A percentile compares a stretch with the other conserved stretches of the same genome.
Conservation (phyloP, 805 yeast species). For the Scheffersomyces ergatensis region DNA sequence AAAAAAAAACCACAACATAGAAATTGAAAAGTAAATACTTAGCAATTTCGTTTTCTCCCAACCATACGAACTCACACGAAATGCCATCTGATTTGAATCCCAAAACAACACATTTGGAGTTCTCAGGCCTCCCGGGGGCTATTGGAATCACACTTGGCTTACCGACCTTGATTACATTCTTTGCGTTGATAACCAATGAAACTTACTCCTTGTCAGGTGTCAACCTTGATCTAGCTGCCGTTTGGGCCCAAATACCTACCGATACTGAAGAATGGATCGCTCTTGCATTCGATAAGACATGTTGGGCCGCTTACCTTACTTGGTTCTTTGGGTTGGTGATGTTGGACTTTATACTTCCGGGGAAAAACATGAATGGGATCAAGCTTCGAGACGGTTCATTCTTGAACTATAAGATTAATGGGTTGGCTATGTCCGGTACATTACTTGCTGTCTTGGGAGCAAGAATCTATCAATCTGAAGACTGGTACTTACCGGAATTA, state of each 20-base stretch:
- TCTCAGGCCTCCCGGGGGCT: slow-evolving; percentile 78
- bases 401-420: slow-evolving; percentile 79
- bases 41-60: no score
- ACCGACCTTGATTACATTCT: slow-evolving; percentile 58
- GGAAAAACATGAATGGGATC: slow-evolving; percentile 61
- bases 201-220: slow-evolving; percentile 51
- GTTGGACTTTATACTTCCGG: slow-evolving; percentile 62
- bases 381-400: slow-evolving; percentile 71
- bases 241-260: slow-evolving; percentile 35
- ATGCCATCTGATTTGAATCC: slow-evolving; percentile 55
- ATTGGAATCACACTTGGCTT: slow-evolving; percentile 60
- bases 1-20: no score
- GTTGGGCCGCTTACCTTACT: slow-evolving; percentile 62
- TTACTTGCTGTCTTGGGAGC: slow-evolving; percentile 40
- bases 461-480: slow-evolving; percentile 41
- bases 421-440: slow-evolving; percentile 51
- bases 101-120: slow-evolving; percentile 65
- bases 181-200: slow-evolving; percentile 64
- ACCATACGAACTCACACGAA: neutral
- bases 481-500: slow-evolving; percentile 72
- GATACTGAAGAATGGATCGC: slow-evolving; percentile 17
- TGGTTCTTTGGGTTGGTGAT: slow-evolving; percentile 73
- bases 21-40: no score
- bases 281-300: slow-evolving; percentile 39
- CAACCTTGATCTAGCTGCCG: slow-evolving; percentile 35